Evolutionary conservation across 768 basidiomycete species (phyloP), one percentile per base, ranked within the genome.

Genomic region (Tylopilus sp.): DNA sequence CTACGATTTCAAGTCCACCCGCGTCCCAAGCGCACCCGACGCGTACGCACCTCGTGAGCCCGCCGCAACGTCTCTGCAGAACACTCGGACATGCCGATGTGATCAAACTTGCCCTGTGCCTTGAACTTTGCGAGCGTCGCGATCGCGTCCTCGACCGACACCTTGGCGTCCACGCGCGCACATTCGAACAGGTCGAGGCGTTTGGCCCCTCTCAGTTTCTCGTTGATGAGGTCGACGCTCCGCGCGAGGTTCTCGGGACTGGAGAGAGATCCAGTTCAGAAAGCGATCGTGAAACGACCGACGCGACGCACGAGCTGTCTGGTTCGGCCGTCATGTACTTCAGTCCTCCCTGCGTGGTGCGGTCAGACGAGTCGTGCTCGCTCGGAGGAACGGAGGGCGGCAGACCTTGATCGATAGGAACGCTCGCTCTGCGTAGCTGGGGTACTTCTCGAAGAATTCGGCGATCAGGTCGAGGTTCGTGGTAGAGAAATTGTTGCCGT

Each of bases 1-100:
- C 78, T 84, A 43, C 6, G 31, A 56, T 17, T 21, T 28, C 21
- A n/a, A 38, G 16, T 28, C 10, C 29, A 13, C 28, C 12, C 28
- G 11, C 14, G 13, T 16, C 14, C 5, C 30, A 2, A 11, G 28
- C 29, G 6, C 11, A n/a, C 4, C n/a, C 1, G n/a, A 31, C 19
- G n/a, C 19, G 10, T 28, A 14, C 53, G 6, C 17, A 60, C 59
- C 59, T 71, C 45, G 52, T 63, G 17, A 16, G 63, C 74, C 45
- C 57, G 74, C 62, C 64, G 74, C 58, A 88, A 69, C 0, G 82
- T 82, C 24, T 66, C 71, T 1, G 75, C 79, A 17, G 69, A 71
- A 59, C 76, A 75, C 63, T 86, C 85, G 1, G 78, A 80, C 51
- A 87, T 58, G 3, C 83, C 82, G 51, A 87, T 82, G 61, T 83